A percentile compares a stretch with the other conserved stretches of the same genome.
Conservation (phyloP, 1,284 basidiomycete genomes). For the Irpex rosettiformis region DNA sequence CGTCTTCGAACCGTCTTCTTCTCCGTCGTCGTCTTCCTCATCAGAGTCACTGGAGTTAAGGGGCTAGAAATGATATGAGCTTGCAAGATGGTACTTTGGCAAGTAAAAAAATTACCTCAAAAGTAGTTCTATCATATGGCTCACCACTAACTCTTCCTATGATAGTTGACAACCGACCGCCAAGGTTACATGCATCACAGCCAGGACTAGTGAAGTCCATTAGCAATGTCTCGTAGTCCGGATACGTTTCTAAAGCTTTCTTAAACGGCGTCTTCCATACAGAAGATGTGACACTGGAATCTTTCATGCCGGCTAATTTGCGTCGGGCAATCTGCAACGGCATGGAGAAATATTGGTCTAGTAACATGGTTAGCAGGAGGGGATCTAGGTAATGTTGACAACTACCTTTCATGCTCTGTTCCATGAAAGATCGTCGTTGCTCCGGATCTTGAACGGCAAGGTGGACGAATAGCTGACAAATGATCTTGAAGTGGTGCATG, state of each 20-base stretch:
- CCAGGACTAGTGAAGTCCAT: constrained; percentile 56
- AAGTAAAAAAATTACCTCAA: constrained; percentile 38
- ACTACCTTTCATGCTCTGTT: constrained; percentile 48
- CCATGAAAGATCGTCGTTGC: constrained; percentile 53
- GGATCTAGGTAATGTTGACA: not conserved
- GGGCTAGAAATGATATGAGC: not conserved
- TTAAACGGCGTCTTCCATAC: constrained; percentile 75
- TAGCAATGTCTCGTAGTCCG: constrained; percentile 49
- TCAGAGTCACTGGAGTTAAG: not conserved
- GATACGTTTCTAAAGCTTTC: constrained; percentile 59
- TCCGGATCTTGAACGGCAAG: constrained; percentile 59
- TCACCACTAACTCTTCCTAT: constrained; percentile 53
- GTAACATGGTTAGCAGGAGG: not conserved
- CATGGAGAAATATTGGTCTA: constrained; percentile 68
- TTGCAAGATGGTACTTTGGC: not conserved
- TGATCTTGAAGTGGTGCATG: constrained; percentile 75
- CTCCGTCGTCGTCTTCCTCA: constrained; percentile 29
- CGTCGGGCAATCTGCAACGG: constrained; percentile 60
- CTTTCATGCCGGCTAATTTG: constrained; percentile 62
- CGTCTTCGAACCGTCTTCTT: constrained; percentile 26
- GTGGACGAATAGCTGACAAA: constrained; percentile 84
- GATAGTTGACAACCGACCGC: constrained; percentile 61
- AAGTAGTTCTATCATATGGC: constrained; percentile 58
- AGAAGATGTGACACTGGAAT: constrained; percentile 74
- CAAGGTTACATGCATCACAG: constrained; percentile 80